These are phyloP conservation scores for Xylariomycetidae sp. DNA, from an alignment of 2,329 filamentous ascomycete genomes.

Conservation along the genomic window DNA sequence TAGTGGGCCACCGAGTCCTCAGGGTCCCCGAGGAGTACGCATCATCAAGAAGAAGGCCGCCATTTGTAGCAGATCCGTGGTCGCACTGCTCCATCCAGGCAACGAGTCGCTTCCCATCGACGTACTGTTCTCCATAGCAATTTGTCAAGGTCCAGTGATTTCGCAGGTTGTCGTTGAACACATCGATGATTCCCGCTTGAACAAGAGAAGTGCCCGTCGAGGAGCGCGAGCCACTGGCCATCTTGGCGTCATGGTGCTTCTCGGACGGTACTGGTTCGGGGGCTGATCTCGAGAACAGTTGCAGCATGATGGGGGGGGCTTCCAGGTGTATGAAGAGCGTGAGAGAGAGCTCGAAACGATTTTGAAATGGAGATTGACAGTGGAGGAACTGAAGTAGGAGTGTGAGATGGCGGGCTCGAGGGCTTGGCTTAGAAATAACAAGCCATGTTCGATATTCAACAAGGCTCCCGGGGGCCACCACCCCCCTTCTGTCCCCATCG, in stretches of 20 bases:
- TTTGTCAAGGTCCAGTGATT: slow-evolving; percentile 1
- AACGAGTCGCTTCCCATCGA: slow-evolving; percentile 1
- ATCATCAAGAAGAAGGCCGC: slow-evolving; percentile 3
- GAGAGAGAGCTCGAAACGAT: background rate
- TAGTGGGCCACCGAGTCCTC: slow-evolving; percentile 1
- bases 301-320: background rate
- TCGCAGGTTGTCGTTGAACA: slow-evolving; percentile 1
- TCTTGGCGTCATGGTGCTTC: background rate
- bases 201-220: background rate
- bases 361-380: background rate
- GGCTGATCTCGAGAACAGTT: background rate
- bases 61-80: background rate
- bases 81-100: slow-evolving; percentile 3
- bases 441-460: background rate
- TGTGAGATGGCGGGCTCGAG: background rate
- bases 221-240: background rate
- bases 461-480: background rate
- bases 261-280: background rate
- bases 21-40: background rate
- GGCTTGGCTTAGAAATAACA: background rate
- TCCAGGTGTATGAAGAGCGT: background rate
- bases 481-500: background rate
- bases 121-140: slow-evolving; percentile 1
- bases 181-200: background rate
- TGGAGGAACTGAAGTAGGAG: background rate